Base-by-base conservation (phyloP, 495 filamentous ascomycete species). In the Annulohypoxylon stygium region DNA sequence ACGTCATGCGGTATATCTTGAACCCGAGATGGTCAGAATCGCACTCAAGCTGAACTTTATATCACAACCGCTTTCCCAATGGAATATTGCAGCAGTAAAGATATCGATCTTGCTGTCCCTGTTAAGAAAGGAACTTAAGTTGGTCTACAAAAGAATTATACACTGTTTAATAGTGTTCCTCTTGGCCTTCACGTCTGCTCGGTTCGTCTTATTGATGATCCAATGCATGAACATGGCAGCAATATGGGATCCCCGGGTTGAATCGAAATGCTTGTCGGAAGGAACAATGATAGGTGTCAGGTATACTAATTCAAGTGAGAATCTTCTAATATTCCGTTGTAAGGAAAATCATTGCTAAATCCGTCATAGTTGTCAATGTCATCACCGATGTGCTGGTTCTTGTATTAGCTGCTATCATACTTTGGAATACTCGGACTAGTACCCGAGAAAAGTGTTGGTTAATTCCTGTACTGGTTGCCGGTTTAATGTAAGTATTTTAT, bases 21-120 rank as follows among this genome's bases (percentile, higher is more conserved):
- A 70, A 11, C 68, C 39, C 14, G 69, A 73, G 7, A 61, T 78
- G 11, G 47, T 72, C 39, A 57, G 78, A 9, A 47, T 66, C 20
- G 77, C 67, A 8, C 71, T 83, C 50, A 81, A 83, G 57, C 69
- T 86, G 53, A 87, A 86, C 61, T 84, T 85, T 41, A 78, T 82
- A 36, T 80, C 78, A 0, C 82, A 85, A 58, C 78, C 75, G 0
- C 72, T 87, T 18, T 84, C 78, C 48, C 74, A 85, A 6, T 79
- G 79, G 69, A 80, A 71, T 0, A 82, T 86, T 36, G 77, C 79
- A 11, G 54, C 84, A 18, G 82, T 83, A 25, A 88, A 88, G 70
- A 62, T 85, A 47, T 82, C 82, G 41, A 80, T 86, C 58, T 84
- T 83, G 2, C 65, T 86, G 18, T 85, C 86, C 65, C 68, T 87